These are phyloP conservation scores for Metarhizium sp. DNA, from an alignment of 2,329 filamentous ascomycete genomes.

Conservation along the genomic window DNA sequence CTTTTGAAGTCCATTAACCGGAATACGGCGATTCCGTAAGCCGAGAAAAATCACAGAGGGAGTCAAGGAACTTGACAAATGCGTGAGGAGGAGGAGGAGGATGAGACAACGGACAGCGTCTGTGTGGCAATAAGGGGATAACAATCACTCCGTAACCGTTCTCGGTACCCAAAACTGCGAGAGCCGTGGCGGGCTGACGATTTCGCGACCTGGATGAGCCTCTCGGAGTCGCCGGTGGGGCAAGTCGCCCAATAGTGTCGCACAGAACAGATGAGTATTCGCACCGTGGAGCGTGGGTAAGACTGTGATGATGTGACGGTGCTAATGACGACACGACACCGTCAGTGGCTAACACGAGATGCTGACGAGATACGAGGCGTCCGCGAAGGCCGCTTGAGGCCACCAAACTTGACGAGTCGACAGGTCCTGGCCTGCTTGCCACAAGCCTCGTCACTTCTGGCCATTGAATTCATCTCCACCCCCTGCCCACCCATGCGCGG, in stretches of 20 bases:
- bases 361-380: background rate
- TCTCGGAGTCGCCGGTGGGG: constrained; percentile 2
- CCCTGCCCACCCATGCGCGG: background rate
- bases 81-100: too few species aligned
- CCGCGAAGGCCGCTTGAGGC: too few species aligned
- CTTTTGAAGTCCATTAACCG: too few species aligned
- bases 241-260: background rate
- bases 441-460: too few species aligned
- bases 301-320: background rate
- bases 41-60: too few species aligned
- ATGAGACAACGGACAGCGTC: too few species aligned
- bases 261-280: background rate
- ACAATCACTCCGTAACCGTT: too few species aligned
- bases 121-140: too few species aligned
- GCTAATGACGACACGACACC: background rate
- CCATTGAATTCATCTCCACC: background rate
- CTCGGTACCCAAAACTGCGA: background rate
- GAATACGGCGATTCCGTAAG: too few species aligned
- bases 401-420: too few species aligned
- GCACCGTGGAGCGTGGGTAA: background rate
- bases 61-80: too few species aligned
- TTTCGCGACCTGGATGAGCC: background rate
- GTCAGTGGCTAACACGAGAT: background rate
- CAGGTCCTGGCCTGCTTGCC: too few species aligned
- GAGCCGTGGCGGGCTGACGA: background rate